phyloP scores from a whole-genome alignment of 2,329 filamentous ascomycete species.

The Mycocentrospora acerina region DNA sequence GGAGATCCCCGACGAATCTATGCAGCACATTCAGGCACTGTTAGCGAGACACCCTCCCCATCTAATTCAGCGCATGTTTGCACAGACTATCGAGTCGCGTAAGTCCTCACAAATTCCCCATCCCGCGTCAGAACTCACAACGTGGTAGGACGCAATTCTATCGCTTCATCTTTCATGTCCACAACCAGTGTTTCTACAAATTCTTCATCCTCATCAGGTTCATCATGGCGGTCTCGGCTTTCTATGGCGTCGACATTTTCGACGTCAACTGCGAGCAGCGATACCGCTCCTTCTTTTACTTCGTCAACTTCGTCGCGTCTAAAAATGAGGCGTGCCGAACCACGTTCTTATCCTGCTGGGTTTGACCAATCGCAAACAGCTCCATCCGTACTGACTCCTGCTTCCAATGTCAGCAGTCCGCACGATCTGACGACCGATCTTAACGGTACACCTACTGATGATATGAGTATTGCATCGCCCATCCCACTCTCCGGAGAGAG shows the following conservation, averaged over 20 bases:
- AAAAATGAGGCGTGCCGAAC: constrained; percentile 30
- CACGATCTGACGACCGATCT: constrained; percentile 33
- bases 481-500: constrained; percentile 21
- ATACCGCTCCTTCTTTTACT: constrained; percentile 30
- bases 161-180: constrained; percentile 36
- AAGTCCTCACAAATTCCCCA: constrained; percentile 12
- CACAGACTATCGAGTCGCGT: constrained; percentile 40
- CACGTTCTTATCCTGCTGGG: constrained; percentile 37
- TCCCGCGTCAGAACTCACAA: constrained; percentile 21
- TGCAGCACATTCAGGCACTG: constrained; percentile 41
- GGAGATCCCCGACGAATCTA: constrained; percentile 40
- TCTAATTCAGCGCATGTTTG: constrained; percentile 40
- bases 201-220: constrained; percentile 31
- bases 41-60: constrained; percentile 39
- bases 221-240: constrained; percentile 36
- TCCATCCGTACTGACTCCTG: constrained; percentile 29
- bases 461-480: constrained; percentile 33
- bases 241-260: constrained; percentile 39
- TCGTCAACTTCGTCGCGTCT: constrained; percentile 36
- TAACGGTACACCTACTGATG: constrained; percentile 34
- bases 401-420: constrained; percentile 35
- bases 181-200: constrained; percentile 31
- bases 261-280: constrained; percentile 30
- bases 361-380: constrained; percentile 37
- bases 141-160: constrained; percentile 35